Evolutionary conservation across 768 basidiomycete genomes (phyloP).

Genomic region (Porphyrellus cyaneotinctus): DNA sequence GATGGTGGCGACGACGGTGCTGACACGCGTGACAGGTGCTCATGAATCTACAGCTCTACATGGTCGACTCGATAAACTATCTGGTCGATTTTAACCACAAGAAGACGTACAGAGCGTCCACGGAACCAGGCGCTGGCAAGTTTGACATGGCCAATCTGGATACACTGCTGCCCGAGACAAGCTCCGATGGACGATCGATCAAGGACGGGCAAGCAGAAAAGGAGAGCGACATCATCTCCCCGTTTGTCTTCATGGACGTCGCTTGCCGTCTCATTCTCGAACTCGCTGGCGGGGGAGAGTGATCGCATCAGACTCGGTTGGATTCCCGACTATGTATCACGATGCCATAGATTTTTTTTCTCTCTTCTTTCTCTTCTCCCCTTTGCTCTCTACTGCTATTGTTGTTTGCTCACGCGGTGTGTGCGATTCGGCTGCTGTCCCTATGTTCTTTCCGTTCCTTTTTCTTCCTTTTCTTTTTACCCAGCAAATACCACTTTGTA

Average conservation of each 20-base stretch:
- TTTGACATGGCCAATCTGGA: slow-evolving; percentile 56
- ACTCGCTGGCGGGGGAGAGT: slow-evolving; percentile 69
- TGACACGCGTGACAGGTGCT: slow-evolving; percentile 54
- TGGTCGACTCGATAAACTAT: slow-evolving; percentile 94
- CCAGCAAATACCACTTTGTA: slow-evolving; percentile 18
- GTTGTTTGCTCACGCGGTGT: slow-evolving; percentile 10
- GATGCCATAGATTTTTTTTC: slow-evolving; percentile 13
- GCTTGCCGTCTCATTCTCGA: slow-evolving; percentile 92
- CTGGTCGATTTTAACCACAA: slow-evolving; percentile 98
- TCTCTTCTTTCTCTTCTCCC: not conserved
- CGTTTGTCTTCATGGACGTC: slow-evolving; percentile 96
- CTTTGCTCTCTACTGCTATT: slow-evolving; percentile 8
- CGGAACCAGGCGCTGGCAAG: slow-evolving; percentile 61
- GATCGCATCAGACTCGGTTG: not conserved
- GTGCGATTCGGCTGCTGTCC: not conserved
- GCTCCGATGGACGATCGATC: slow-evolving; percentile 55
- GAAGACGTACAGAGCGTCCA: slow-evolving; percentile 80
- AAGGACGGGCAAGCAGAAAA: slow-evolving; percentile 41
- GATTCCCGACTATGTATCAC: slow-evolving; percentile 3
- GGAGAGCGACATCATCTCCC: slow-evolving; percentile 69
- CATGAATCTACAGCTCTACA: slow-evolving; percentile 97
- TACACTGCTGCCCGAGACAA: slow-evolving; percentile 38
- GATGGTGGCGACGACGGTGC: not conserved
- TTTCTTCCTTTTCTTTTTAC: not conserved
- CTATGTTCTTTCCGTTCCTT: not conserved